Evolutionary conservation across 139 green algal genomes (phyloP).

Genomic region (Chlorella sp.): DNA sequence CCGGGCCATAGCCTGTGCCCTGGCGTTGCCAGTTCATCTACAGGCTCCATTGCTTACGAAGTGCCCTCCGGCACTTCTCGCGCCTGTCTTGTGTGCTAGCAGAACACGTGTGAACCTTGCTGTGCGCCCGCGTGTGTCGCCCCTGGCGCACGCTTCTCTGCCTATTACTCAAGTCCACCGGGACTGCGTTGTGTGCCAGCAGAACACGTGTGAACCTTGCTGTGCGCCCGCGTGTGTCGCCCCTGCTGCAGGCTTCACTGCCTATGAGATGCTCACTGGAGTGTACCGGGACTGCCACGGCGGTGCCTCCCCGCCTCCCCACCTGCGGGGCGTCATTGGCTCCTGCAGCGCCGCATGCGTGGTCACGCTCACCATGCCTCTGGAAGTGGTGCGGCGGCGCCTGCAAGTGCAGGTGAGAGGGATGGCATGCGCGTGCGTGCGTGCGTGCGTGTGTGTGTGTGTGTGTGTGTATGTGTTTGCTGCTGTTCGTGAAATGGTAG

Average conservation of each 20-base stretch:
- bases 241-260: slow-evolving; percentile 15
- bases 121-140: too few relatives aligned
- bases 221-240: not conserved
- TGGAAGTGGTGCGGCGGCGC: slow-evolving; percentile 41
- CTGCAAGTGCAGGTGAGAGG: slow-evolving; percentile 26
- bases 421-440: not conserved
- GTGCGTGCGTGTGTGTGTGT: not conserved
- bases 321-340: slow-evolving; percentile 26
- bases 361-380: slow-evolving; percentile 38
- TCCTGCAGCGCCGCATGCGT: slow-evolving; percentile 22
- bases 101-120: too few relatives aligned
- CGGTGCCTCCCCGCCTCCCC: not conserved
- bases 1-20: too few relatives aligned
- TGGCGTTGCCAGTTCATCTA: too few relatives aligned
- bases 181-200: too few relatives aligned
- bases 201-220: not conserved
- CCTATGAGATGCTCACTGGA: slow-evolving; percentile 12
- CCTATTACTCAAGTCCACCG: too few relatives aligned
- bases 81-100: too few relatives aligned
- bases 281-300: slow-evolving; percentile 2
- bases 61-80: too few relatives aligned
- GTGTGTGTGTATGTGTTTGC: not conserved
- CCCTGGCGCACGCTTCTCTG: too few relatives aligned
- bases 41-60: too few relatives aligned
- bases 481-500: not conserved